phyloP scores from a whole-genome alignment of 140 eudicot genomes.

The Flaveria floridana region DNA sequence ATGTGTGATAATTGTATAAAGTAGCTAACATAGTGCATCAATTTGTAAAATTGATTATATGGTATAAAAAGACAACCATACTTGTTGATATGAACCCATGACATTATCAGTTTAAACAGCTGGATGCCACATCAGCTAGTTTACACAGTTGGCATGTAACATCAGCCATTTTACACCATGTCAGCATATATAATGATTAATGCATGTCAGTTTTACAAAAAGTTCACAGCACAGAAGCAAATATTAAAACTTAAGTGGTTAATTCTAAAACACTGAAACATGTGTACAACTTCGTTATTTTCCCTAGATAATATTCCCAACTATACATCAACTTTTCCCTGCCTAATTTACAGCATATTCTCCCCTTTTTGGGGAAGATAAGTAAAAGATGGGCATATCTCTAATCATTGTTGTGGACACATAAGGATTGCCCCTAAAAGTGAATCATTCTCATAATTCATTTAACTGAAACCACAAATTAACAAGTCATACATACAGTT shows the following conservation, averaged over 20 bases:
- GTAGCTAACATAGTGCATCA: no score
- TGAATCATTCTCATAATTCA: background rate
- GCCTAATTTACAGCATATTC: background rate
- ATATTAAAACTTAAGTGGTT: background rate
- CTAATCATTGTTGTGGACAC: no score
- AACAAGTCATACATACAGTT: background rate
- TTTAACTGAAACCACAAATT: background rate
- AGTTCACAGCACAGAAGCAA: background rate
- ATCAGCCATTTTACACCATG: background rate
- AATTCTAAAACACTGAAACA: no score
- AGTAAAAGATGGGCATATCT: no score
- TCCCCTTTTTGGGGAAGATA: no score
- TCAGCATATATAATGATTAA: background rate
- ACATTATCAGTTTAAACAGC: background rate
- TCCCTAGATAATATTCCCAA: no score
- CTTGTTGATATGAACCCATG: no score
- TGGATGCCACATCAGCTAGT: background rate
- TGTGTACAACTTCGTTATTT: no score
- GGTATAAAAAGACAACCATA: no score
- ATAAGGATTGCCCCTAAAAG: no score
- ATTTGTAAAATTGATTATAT: no score
- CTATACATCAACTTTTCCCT: background rate
- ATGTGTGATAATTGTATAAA: background rate
- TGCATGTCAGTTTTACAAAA: background rate
- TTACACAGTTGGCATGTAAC: background rate